Evolutionary conservation across 2,329 filamentous ascomycete species (phyloP), one percentile per base, ranked within the genome.

Genomic region (Furcasterigmium furcatum): DNA sequence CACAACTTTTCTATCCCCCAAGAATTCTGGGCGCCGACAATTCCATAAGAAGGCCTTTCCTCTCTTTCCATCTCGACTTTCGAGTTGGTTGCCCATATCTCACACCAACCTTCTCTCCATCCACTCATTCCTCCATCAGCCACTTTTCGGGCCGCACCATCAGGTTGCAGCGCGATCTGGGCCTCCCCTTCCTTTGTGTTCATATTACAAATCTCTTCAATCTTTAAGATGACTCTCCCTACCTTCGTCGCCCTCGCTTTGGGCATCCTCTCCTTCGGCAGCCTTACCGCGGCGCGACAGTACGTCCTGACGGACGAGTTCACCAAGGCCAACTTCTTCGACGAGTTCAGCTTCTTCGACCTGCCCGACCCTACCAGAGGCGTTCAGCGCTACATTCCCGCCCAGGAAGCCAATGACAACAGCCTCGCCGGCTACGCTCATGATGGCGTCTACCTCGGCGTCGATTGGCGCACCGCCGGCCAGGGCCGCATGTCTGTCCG

Each of bases 401-500:
- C 75, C 42, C 47, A 61, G n/a, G 77, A 74, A 2, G 87, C 88
- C 45, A 75, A 77, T 48, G 58, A 61, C n/a, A 61, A 66, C 30
- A 74, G 76, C 14, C 72, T 91, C 9, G 81, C 84, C 50, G 77
- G 76, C 50, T 79, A 73, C 52, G 62, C 71, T 41, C 68, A 76
- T 45, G 68, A 71, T 45, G 73, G 71, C 48, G 70, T 89, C 55
- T 87, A 84, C 61, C 77, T 91, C 45, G 87, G 87, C 38, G 83
- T 87, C 34, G 87, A 91, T 63, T 66, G 76, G 58, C 74, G 63
- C 45, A 85, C 81, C 22, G 76, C 77, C 1, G 56, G 67, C 22
- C 68, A 67, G 3, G 88, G 88, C 29, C 85, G 89, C 35, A 69
- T 73, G 40, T 91, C 86, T 20, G 81, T 90, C 25, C 84, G 89